Percentiles rank a stretch among this genome's conserved stretches.
Conservation (phyloP, 345 rosid genomes). For the Arabidopsis suecica region DNA sequence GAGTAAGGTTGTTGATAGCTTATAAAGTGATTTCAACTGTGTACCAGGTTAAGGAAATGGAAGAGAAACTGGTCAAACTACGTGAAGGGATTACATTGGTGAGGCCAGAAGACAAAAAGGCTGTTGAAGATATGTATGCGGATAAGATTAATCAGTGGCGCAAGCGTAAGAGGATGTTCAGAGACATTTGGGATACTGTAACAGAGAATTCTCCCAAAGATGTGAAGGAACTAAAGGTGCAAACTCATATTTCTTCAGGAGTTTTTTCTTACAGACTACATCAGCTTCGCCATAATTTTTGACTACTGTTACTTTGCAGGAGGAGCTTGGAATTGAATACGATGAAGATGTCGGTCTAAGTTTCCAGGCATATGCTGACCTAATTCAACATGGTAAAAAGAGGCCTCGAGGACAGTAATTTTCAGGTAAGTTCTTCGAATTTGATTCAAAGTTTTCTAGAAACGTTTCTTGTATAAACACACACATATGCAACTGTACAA, state of each 20-base stretch:
- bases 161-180: constrained; percentile 92
- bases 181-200: constrained; percentile 87
- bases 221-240: constrained; percentile 85
- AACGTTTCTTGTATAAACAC: constrained; percentile 31
- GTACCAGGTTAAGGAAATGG: constrained; percentile 75
- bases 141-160: constrained; percentile 83
- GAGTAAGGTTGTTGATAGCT: constrained; percentile 7
- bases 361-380: constrained; percentile 65
- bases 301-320: constrained; percentile 57
- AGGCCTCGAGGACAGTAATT: constrained; percentile 55
- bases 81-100: constrained; percentile 78
- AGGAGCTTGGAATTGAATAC: constrained; percentile 85
- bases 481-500: constrained; percentile 24
- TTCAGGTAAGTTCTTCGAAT: constrained; percentile 32
- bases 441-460: constrained; percentile 26
- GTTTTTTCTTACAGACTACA: constrained; percentile 6
- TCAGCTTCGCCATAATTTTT: constrained; percentile 22
- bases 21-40: background rate
- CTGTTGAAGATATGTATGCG: constrained; percentile 59
- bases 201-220: constrained; percentile 86
- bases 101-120: constrained; percentile 80
- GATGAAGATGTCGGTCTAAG: constrained; percentile 85
- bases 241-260: background rate
- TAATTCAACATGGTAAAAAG: constrained; percentile 66
- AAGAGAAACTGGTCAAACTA: constrained; percentile 68